Evolutionary conservation across 139 green algal species (phyloP), one percentile per base, ranked within the genome.

Genomic region (Chlorella sp.): DNA sequence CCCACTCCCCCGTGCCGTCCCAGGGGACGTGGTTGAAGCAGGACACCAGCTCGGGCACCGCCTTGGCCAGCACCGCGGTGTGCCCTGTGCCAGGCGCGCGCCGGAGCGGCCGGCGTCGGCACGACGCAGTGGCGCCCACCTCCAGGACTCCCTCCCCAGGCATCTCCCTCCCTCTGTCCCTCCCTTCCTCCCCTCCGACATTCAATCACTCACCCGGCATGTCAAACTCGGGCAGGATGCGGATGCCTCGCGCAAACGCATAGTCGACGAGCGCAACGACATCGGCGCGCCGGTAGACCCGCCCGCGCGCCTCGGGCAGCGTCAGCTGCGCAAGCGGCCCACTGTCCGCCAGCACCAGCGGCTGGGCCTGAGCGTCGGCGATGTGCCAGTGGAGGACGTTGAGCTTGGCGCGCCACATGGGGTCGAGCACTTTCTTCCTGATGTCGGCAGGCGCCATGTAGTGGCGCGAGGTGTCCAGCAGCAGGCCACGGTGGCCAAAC

Each of bases 311-410:
- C n/a, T n/a, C n/a, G n/a, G 29, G 35, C 17, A 42, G 12, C 19
- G 60, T 67, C 35, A 36, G 60, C 60, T 42, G 60, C 60, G 35
- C 31, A 7, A 67, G 36, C 29, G 14, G 0, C 21, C 35, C 21
- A 19, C 21, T 45, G 11, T 19, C n/a, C 31, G 8, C 27, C 3
- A 67, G 27, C 19, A 46, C 60, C 60, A 67, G 35, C 35, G 60
- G 60, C 60, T 67, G 60, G 60, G 35, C 45, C 60, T 67, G 60
- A 21, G 29, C 29, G 60, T 66, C 59, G 27, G 21, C 43, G 35
- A 67, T 36, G 60, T 67, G 60, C 59, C 59, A 66, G n/a, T 66
- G 33, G 11, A 66, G 59, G 33, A 66, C 59, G 33, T 66, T 66
- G 14, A 66, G 8, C 59, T 66, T 66, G 33, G 33, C n/a, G 33